A percentile compares a stretch with the other conserved stretches of the same genome.
Conservation (phyloP, 768 basidiomycete genomes). For the Rubroboletus pulcherrimus region DNA sequence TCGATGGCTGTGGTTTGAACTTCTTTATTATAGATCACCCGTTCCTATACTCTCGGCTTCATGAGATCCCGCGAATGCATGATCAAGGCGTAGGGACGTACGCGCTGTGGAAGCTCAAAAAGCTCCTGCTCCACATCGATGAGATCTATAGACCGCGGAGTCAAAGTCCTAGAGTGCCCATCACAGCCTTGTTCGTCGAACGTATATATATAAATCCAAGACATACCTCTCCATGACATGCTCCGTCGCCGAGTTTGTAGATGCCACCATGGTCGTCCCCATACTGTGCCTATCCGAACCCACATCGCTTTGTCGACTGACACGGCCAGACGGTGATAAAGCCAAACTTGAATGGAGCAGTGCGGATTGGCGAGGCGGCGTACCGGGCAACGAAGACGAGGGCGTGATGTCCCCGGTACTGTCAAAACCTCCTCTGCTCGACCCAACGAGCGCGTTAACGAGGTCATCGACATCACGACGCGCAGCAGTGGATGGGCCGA, state of each 20-base stretch:
- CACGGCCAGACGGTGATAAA: slow-evolving; percentile 52
- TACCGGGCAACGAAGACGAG: slow-evolving; percentile 66
- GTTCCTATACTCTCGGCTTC: slow-evolving; percentile 46
- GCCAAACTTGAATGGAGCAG: slow-evolving; percentile 36
- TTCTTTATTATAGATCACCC: slow-evolving; percentile 80
- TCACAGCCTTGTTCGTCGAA: not conserved
- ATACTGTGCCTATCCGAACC: slow-evolving; percentile 46
- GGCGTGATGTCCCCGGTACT: slow-evolving; percentile 64
- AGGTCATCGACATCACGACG: slow-evolving; percentile 69
- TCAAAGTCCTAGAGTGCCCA: slow-evolving; percentile 46
- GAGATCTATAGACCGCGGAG: slow-evolving; percentile 67
- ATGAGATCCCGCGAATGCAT: not conserved
- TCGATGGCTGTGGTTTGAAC: slow-evolving; percentile 73
- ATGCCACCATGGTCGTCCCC: slow-evolving; percentile 44
- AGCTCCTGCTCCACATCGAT: slow-evolving; percentile 87
- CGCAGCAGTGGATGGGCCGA: slow-evolving; percentile 38
- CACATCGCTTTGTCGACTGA: slow-evolving; percentile 68
- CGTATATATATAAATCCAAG: not conserved
- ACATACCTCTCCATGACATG: slow-evolving; percentile 66
- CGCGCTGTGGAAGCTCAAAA: slow-evolving; percentile 86
- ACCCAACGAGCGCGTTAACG: slow-evolving; percentile 52
- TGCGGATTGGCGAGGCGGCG: slow-evolving; percentile 48
- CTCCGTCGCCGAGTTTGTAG: slow-evolving; percentile 57
- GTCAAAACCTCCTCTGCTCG: slow-evolving; percentile 46
- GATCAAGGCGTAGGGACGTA: slow-evolving; percentile 27